Evolutionary conservation across 495 filamentous ascomycete genomes (phyloP).

Genomic region (Hypoxylon lenormandii): DNA sequence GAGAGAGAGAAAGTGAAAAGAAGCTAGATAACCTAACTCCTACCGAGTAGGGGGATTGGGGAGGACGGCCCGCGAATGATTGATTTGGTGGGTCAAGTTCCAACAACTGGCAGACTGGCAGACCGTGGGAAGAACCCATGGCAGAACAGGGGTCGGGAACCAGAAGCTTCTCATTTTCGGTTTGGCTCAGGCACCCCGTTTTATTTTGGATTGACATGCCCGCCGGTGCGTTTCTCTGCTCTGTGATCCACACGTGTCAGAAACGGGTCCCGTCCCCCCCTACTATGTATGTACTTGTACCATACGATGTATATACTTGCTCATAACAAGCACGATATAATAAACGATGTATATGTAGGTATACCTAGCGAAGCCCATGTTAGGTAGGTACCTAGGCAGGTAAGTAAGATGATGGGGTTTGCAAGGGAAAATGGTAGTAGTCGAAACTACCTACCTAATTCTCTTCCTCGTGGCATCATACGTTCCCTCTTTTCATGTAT

Average conservation of each 20-base stretch:
- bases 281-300: no score
- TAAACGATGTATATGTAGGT: no score
- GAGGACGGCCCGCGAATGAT: constrained; percentile 43
- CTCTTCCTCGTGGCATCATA: background rate
- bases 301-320: no score
- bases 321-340: no score
- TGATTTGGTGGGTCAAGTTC: constrained; percentile 40
- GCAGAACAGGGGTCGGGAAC: constrained; percentile 31
- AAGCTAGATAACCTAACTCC: constrained; percentile 11
- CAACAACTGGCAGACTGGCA: constrained; percentile 10
- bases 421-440: background rate
- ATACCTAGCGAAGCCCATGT: no score
- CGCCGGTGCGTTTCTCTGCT: constrained; percentile 22
- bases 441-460: constrained; percentile 1
- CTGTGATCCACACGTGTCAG: constrained; percentile 45
- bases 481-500: no score
- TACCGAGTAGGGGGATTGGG: constrained; percentile 44
- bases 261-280: constrained; percentile 17
- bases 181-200: constrained; percentile 45
- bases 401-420: background rate
- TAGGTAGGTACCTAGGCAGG: background rate
- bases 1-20: background rate
- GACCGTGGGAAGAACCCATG: no score
- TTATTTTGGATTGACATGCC: constrained; percentile 38
- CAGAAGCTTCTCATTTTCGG: constrained; percentile 33